A percentile compares a stretch with the other conserved stretches of the same genome.
phyloP scores from a whole-genome alignment of 2,329 filamentous ascomycete genomes.

The Xylaria multiplex region DNA sequence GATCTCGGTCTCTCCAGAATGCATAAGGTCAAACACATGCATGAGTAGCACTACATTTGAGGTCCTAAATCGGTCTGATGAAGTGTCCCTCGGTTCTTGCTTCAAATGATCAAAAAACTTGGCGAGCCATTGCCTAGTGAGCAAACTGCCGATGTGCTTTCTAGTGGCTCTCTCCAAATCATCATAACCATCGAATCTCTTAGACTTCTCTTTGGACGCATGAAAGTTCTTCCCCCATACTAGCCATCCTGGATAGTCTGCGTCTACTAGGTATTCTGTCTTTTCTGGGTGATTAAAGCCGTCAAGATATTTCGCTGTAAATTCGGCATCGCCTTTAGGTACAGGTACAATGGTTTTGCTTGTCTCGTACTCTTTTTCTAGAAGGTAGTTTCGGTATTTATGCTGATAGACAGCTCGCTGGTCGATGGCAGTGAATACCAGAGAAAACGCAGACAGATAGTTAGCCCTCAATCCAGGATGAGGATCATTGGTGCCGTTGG shows the following conservation, averaged over 20 bases:
- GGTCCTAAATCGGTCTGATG: constrained; percentile 88
- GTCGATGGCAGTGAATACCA: constrained; percentile 85
- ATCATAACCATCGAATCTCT: constrained; percentile 77
- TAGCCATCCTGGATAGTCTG: constrained; percentile 94
- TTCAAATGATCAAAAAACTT: constrained; percentile 94
- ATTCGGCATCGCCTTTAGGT: constrained; percentile 76
- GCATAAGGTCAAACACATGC: constrained; percentile 89
- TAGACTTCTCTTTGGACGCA: constrained; percentile 78
- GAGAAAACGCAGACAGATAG: constrained; percentile 81
- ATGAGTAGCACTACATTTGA: constrained; percentile 86
- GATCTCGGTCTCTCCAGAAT: constrained; percentile 78
- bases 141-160: constrained; percentile 79
- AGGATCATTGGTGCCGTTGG: constrained; percentile 84
- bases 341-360: constrained; percentile 81
- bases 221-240: constrained; percentile 92
- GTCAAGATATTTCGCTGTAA: constrained; percentile 81
- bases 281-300: constrained; percentile 77
- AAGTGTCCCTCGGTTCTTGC: constrained; percentile 88
- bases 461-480: constrained; percentile 86
- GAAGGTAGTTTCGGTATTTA: constrained; percentile 85
- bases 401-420: constrained; percentile 87
- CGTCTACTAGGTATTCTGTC: constrained; percentile 89
- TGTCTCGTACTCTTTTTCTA: constrained; percentile 79
- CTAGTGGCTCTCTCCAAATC: constrained; percentile 79
- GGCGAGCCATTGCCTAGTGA: constrained; percentile 86